These are phyloP conservation scores for Zea mays DNA, from an alignment of 176 grass and related monocot species.

Conservation along the genomic window DNA sequence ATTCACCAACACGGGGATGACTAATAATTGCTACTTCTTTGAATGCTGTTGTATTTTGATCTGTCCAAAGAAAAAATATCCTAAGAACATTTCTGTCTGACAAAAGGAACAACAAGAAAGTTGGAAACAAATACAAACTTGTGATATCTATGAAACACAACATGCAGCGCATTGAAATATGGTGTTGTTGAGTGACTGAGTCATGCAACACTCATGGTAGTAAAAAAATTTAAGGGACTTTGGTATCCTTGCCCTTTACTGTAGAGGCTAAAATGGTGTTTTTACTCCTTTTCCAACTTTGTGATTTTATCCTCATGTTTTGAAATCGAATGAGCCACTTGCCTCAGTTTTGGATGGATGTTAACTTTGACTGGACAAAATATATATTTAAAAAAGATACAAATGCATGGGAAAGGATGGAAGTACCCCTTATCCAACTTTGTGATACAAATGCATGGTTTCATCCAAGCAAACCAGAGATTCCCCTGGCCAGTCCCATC, in stretches of 20 bases:
- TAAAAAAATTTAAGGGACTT: background rate
- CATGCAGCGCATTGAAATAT: background rate
- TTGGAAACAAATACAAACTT: constrained; percentile 14
- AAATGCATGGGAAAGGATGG: background rate
- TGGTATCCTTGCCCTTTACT: background rate
- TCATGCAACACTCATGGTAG: background rate
- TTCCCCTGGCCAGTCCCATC: background rate
- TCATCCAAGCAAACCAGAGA: background rate
- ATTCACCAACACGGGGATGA: constrained; percentile 92
- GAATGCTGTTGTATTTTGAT: constrained; percentile 96
- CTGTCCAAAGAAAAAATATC: constrained; percentile 40
- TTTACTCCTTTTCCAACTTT: background rate
- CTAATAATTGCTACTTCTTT: constrained; percentile 98
- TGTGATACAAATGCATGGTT: background rate
- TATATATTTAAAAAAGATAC: background rate
- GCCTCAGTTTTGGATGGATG: background rate
- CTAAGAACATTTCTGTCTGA: constrained; percentile 6
- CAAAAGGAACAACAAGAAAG: constrained; percentile 15
- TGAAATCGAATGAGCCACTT: background rate
- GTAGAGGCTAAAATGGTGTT: background rate
- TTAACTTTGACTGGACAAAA: background rate
- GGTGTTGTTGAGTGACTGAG: background rate
- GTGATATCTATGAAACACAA: background rate
- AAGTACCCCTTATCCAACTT: background rate
- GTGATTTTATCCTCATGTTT: background rate